Evolutionary conservation across 371 early-diverging fungal genomes (phyloP), one percentile per base, ranked within the genome.

Genomic region (Mucor saturninus): DNA sequence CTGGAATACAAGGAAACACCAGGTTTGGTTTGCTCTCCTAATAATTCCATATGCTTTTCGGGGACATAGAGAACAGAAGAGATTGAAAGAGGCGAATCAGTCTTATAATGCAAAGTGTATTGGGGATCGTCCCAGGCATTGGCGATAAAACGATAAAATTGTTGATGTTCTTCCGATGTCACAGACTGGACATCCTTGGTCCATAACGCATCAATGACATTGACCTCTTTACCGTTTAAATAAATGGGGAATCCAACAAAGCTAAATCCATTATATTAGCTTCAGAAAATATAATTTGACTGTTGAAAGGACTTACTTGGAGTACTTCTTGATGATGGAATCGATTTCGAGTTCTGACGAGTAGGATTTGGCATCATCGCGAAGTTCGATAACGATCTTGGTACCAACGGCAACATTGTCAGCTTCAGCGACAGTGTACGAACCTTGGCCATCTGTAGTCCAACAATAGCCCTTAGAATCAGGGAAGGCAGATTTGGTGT

Each of bases 211-310:
- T 95, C 93, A 54, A 93, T 86, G 5, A 92, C 87, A 81, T 98
- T 98, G 62, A 94, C 82, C 63, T 86, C 78, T 35, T 90, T 87
- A 73, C 81, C 86, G 56, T 89, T 83, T 53, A 97, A 77, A 62
- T 87, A 88, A 70, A 99, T 96, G 10, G 97, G 97, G 86, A 96
- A 99, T 29, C 87, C 90, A 66, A 99, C 94, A 83, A 97, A 99
- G 83, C 76, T 58, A 29, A 38, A 15, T 21, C 21, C 21, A 35
- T 35, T 43, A 14, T 43, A 14, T 43, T 1, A n/a, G n/a, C 14
- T n/a, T 2, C 2, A 43, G 5, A 14, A n/a, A 43, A 5, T 2
- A 15, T 2, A 14, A 32, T 2, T 31, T 35, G 95, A 95, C 21
- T 21, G 21, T 21, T 21, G 1, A 21, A 21, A 21, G 21, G 21